These are phyloP conservation scores for Yamadazyma diddensiae DNA, from an alignment of 1,139 yeast genomes.

Conservation along the genomic window DNA sequence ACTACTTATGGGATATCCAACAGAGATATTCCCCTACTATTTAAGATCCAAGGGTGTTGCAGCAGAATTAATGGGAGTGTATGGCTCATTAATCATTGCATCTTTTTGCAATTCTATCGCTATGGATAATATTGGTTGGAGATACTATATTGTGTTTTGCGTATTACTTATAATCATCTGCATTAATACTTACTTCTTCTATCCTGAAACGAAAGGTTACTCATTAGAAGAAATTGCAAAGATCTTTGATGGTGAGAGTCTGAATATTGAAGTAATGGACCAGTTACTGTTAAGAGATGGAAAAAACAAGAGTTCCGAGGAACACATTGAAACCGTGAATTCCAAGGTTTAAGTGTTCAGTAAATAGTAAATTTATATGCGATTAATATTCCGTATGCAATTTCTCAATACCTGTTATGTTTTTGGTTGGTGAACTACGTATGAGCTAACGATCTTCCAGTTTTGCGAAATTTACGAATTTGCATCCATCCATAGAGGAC, in stretches of 20 bases:
- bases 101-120: slow-evolving; percentile 24
- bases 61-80: slow-evolving; percentile 40
- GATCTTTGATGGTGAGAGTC: slow-evolving; percentile 12
- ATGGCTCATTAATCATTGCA: slow-evolving; percentile 30
- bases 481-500: too few species aligned
- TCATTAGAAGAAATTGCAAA: slow-evolving; percentile 41
- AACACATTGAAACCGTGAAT: slow-evolving; percentile 8
- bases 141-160: slow-evolving; percentile 44
- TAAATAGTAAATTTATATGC: too few species aligned
- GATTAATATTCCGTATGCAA: too few species aligned
- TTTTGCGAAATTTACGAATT: too few species aligned
- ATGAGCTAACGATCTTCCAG: too few species aligned
- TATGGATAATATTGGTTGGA: slow-evolving; percentile 39
- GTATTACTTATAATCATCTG: slow-evolving; percentile 35
- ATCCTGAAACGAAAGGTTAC: slow-evolving; percentile 48
- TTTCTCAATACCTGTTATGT: too few species aligned
- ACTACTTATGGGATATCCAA: slow-evolving; percentile 37
- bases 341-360: too few species aligned
- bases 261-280: background rate
- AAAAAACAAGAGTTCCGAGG: slow-evolving; percentile 1
- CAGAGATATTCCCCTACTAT: slow-evolving; percentile 34
- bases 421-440: too few species aligned
- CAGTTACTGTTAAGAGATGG: slow-evolving; percentile 2
- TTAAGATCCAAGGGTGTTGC: slow-evolving; percentile 32
- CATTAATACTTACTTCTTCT: slow-evolving; percentile 34